Conservation (phyloP, 768 basidiomycete species). For the Boletus reticulatus region DNA sequence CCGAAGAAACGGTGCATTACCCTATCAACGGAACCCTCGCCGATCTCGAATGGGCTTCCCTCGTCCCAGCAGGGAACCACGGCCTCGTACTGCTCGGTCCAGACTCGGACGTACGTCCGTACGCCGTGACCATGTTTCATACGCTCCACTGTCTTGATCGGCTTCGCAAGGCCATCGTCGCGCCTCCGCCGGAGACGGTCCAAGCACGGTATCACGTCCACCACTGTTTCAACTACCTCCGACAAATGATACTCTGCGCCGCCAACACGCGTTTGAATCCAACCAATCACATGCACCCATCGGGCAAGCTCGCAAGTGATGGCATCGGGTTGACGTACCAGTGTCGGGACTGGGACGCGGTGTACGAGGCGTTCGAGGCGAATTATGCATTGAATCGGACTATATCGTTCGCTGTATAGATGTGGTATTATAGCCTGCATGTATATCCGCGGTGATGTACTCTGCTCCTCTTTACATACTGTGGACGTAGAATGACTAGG, state of each 20-base stretch:
- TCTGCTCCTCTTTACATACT: no score
- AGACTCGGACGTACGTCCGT: constrained; percentile 23
- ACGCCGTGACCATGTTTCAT: constrained; percentile 39
- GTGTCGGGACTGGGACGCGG: constrained; percentile 22
- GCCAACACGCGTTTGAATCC: constrained; percentile 33
- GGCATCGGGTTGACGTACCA: constrained; percentile 22
- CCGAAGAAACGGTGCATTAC: constrained; percentile 26
- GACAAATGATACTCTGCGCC: constrained; percentile 38
- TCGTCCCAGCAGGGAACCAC: constrained; percentile 19
- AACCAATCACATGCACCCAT: constrained; percentile 8
- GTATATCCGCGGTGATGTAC: no score
- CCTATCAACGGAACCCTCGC: constrained; percentile 21
- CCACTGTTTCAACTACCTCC: constrained; percentile 42
- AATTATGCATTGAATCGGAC: constrained; percentile 22
- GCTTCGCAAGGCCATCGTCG: constrained; percentile 27
- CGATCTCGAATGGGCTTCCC: constrained; percentile 25
- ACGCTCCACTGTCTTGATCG: constrained; percentile 40
- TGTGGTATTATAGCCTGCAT: no score
- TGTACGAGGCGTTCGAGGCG: constrained; percentile 20
- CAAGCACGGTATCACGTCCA: constrained; percentile 14
- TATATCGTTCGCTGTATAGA: constrained; percentile 7
- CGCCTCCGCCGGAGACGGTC: not conserved
- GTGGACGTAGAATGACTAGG: no score
- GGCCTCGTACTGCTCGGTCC: constrained; percentile 18
- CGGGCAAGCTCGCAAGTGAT: constrained; percentile 14